Evolutionary conservation across 305 asterid species (phyloP).

Genomic region (Solanum aculeatissimum): DNA sequence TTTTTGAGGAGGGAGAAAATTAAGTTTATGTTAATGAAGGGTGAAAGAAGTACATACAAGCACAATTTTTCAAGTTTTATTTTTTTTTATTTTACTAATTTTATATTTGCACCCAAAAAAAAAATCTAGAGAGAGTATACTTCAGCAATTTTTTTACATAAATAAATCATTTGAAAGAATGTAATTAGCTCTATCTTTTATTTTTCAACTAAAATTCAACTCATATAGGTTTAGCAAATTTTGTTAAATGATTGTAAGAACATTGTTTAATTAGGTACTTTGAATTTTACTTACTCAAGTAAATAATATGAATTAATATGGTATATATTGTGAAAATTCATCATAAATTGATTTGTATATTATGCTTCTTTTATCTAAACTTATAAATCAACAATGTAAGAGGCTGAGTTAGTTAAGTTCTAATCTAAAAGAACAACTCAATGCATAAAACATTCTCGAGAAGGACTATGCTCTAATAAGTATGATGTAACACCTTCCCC

Average conservation of each 20-base stretch:
- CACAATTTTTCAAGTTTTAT: too few species aligned
- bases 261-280: not conserved
- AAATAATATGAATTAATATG: not conserved
- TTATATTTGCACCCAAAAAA: too few species aligned
- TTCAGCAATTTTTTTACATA: too few species aligned
- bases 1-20: not conserved
- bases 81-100: too few species aligned
- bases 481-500: too few species aligned
- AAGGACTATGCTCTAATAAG: too few species aligned
- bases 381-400: not conserved
- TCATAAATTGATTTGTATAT: not conserved
- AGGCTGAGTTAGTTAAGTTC: not conserved
- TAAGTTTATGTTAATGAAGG: not conserved
- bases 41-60: not conserved
- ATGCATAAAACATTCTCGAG: too few species aligned
- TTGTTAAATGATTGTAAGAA: not conserved
- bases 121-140: not conserved
- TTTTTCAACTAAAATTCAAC: not conserved
- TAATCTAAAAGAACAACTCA: not conserved
- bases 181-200: not conserved
- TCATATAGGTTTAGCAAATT: not conserved
- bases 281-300: not conserved
- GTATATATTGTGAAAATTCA: not conserved
- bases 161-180: not conserved
- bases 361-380: not conserved